phyloP scores from a whole-genome alignment of 1,139 yeast species.

The Candida labiduridarum region DNA sequence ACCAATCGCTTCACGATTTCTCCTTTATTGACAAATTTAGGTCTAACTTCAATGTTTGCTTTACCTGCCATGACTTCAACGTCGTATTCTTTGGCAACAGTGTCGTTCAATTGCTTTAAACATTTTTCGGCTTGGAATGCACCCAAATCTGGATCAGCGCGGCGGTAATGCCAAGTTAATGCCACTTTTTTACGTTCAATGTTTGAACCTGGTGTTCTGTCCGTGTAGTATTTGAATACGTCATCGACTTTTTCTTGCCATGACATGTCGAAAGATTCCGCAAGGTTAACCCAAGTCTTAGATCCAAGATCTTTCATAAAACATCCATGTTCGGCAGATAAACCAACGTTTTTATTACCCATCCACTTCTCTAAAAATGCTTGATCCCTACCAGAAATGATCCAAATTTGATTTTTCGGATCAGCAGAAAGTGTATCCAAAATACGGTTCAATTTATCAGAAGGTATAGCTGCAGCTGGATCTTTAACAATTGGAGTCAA shows the following conservation, averaged over 20 bases:
- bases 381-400: slow-evolving; percentile 95
- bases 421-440: slow-evolving; percentile 67
- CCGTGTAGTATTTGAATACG: slow-evolving; percentile 74
- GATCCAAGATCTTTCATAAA: slow-evolving; percentile 74
- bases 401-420: slow-evolving; percentile 88
- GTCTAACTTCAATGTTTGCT: slow-evolving; percentile 96
- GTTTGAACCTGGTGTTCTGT: slow-evolving; percentile 86
- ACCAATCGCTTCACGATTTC: slow-evolving; percentile 87
- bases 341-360: slow-evolving; percentile 71
- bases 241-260: slow-evolving; percentile 87
- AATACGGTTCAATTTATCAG: slow-evolving; percentile 65
- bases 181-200: slow-evolving; percentile 92
- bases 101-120: slow-evolving; percentile 59
- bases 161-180: slow-evolving; percentile 95
- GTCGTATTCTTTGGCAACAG: slow-evolving; percentile 69
- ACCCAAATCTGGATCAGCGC: slow-evolving; percentile 93
- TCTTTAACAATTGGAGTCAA: slow-evolving; percentile 93
- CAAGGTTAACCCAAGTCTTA: slow-evolving; percentile 77
- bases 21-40: slow-evolving; percentile 92
- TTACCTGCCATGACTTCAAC: slow-evolving; percentile 93
- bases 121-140: slow-evolving; percentile 80
- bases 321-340: slow-evolving; percentile 98
- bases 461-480: slow-evolving; percentile 98
- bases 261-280: slow-evolving; percentile 84
- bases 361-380: slow-evolving; percentile 87